Evolutionary conservation across 805 yeast genomes (phyloP), one percentile per base, ranked within the genome.

Genomic region (Candida morakotiae): DNA sequence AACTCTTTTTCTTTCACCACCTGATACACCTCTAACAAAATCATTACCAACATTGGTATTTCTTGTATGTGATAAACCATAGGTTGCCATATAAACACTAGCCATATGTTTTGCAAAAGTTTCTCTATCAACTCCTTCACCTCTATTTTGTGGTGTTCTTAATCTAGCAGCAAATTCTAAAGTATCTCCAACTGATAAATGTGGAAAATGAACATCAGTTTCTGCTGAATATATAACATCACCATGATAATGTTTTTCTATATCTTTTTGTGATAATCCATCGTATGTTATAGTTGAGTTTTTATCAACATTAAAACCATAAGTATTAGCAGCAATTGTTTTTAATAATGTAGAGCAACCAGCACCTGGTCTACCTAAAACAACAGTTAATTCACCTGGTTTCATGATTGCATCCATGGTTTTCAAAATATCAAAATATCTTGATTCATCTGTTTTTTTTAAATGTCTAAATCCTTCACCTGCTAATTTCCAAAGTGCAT

Each of bases 1-100:
- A 17, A 79, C 84, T 63, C 86, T 75, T 60, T 80, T 80, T 48
- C 86, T 64, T 61, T 80, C 83, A 60, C 86, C 86, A 51, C 86
- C 86, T 24, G 84, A 78, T 31, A 80, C 77, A 58, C 86, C 86
- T 56, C 84, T 69, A 13, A 80, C 77, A 39, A 72, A 75, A 54
- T 80, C 85, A 47, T 75, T 72, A 53, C 86, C 86, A 36, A 80
- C 85, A 34, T 77, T 67, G 15, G 87, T 80, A 44, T 76, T 66
- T 43, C 72, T 68, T 9, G 82, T 77, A 54, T 80, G 83, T 31
- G 71, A 65, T 46, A 78, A 60, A 41, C 83, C 83, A 44, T 59
- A 67, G 2, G 69, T 65, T 19, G 71, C 72, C 71, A 67, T 62
- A 35, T 58, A 60, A 14, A 67, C 71, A 24, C 59, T 52, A 16